phyloP scores from a whole-genome alignment of 208 protist species.

The Acanthamoeba lenticulata region DNA sequence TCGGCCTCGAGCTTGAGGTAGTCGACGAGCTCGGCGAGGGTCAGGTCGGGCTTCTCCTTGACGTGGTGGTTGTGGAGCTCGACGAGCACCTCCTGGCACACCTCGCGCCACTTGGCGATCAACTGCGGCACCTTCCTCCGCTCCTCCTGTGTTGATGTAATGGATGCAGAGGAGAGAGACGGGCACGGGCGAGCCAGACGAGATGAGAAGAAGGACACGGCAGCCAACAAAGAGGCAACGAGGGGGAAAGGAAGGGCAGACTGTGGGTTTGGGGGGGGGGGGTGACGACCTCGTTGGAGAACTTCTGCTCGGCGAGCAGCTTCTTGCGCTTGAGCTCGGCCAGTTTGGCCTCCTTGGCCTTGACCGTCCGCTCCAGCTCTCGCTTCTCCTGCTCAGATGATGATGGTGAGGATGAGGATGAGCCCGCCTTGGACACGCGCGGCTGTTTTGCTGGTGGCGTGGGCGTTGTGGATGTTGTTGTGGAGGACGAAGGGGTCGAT shows the following conservation, averaged over 20 bases:
- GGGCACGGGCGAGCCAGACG: not conserved
- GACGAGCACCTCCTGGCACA: constrained; percentile 21
- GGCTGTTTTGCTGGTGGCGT: no score
- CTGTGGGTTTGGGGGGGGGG: not conserved
- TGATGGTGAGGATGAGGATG: not conserved
- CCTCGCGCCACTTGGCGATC: not conserved
- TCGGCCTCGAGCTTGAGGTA: not conserved
- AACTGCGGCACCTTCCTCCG: not conserved
- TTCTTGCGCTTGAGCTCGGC: not conserved
- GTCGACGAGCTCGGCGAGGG: not conserved
- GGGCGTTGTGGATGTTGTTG: no score
- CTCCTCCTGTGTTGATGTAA: not conserved
- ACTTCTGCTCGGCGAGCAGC: not conserved
- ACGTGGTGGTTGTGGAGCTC: not conserved
- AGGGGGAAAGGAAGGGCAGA: no score
- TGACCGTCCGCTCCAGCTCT: not conserved
- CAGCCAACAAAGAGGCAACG: no score
- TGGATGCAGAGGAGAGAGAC: not conserved
- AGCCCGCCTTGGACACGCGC: not conserved
- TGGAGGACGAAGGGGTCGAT: not conserved
- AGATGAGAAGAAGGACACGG: not conserved
- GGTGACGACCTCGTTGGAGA: not conserved
- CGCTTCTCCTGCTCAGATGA: not conserved
- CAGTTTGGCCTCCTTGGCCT: not conserved
- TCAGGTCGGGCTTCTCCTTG: not conserved